Percentiles rank a stretch among this genome's conserved stretches.
These are phyloP conservation scores for Auriscalpium vulgare DNA, from an alignment of 768 basidiomycete genomes.

Conservation along the genomic window DNA sequence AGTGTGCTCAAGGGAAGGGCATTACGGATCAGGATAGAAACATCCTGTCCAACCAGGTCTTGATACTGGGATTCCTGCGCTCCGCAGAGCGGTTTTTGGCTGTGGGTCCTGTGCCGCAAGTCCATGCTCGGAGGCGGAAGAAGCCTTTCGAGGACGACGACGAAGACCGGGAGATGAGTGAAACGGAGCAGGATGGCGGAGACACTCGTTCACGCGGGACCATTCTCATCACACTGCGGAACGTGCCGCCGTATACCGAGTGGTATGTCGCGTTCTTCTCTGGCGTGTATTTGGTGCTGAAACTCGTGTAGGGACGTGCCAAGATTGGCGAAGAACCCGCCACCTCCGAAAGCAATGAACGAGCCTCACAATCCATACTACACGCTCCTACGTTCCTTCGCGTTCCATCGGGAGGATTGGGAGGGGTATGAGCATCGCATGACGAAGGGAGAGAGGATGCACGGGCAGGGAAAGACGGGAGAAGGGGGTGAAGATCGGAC, in stretches of 20 bases:
- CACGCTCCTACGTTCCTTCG: slow-evolving; percentile 68
- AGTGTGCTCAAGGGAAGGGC: slow-evolving; percentile 55
- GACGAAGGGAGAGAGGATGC: slow-evolving; percentile 79
- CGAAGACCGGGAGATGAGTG: slow-evolving; percentile 30
- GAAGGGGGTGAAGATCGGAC: slow-evolving; percentile 76
- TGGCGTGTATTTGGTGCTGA: background rate
- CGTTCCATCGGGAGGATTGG: slow-evolving; percentile 63
- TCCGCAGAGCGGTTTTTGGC: slow-evolving; percentile 58
- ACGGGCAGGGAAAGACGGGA: slow-evolving; percentile 57
- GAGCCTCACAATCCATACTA: slow-evolving; percentile 58
- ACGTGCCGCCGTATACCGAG: slow-evolving; percentile 78
- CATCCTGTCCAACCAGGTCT: slow-evolving; percentile 79
- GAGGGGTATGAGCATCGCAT: slow-evolving; percentile 89
- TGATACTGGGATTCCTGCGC: slow-evolving; percentile 76
- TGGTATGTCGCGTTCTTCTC: slow-evolving; percentile 44
- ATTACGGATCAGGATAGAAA: slow-evolving; percentile 93
- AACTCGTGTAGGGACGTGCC: slow-evolving; percentile 57
- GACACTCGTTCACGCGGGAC: slow-evolving; percentile 46
- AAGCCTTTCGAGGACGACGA: slow-evolving; percentile 31
- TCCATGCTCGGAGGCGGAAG: slow-evolving; percentile 33
- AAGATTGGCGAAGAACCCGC: slow-evolving; percentile 67
- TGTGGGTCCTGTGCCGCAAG: slow-evolving; percentile 44
- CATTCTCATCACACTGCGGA: slow-evolving; percentile 78
- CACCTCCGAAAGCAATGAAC: slow-evolving; percentile 37
- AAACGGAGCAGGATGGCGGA: slow-evolving; percentile 22